A percentile compares a stretch with the other conserved stretches of the same genome.
These are phyloP conservation scores for Mesembryanthemum crystallinum DNA, from an alignment of 148 eudicot species.

Conservation along the genomic window DNA sequence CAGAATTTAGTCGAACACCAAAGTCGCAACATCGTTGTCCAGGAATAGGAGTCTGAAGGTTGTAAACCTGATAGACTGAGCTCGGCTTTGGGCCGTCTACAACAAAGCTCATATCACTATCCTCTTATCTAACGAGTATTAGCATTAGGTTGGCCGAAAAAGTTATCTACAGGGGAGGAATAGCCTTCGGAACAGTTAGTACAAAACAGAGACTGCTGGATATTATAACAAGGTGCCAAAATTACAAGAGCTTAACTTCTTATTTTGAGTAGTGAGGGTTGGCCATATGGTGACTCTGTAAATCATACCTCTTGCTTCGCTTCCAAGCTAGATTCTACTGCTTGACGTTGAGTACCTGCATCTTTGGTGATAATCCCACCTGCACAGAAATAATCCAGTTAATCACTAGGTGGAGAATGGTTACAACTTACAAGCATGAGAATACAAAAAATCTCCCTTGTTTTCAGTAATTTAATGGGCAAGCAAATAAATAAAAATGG, in stretches of 20 bases:
- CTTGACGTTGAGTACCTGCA: slow-evolving; percentile 20
- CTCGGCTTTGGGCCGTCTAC: no score
- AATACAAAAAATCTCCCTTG: background rate
- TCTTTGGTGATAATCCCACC: slow-evolving; percentile 9
- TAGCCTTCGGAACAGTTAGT: background rate
- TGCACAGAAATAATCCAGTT: background rate
- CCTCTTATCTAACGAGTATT: background rate
- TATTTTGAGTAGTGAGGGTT: background rate
- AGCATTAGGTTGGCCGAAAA: background rate
- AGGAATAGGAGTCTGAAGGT: no score
- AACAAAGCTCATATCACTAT: no score
- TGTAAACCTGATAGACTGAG: no score
- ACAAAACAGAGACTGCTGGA: background rate
- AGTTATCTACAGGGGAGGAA: background rate
- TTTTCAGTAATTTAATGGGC: background rate
- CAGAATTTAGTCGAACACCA: no score
- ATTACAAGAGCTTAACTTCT: background rate
- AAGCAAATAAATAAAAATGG: no score
- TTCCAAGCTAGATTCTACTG: slow-evolving; percentile 5
- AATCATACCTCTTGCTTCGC: slow-evolving; percentile 12
- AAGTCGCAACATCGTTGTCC: no score
- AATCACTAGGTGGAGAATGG: background rate
- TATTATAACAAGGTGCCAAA: background rate
- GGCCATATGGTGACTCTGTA: background rate
- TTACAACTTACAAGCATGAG: background rate